phyloP scores from a whole-genome alignment of 331 rosid genomes.

The Rhamnella rubrinervis region DNA sequence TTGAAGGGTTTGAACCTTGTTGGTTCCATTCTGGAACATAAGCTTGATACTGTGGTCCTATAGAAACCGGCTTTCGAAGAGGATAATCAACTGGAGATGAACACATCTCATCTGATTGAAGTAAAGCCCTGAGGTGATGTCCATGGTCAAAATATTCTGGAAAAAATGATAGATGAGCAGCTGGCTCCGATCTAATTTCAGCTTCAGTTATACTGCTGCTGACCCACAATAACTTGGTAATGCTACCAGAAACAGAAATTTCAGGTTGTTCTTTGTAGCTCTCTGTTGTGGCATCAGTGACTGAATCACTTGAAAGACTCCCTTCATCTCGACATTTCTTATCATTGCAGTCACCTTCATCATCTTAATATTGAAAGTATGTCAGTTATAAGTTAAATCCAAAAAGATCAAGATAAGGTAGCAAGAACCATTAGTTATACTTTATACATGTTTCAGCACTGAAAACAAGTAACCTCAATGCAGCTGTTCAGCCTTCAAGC shows the following conservation, averaged over 20 bases:
- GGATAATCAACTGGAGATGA: slow-evolving; percentile 26
- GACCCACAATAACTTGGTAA: slow-evolving; percentile 19
- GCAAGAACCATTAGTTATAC: background rate
- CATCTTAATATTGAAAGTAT: slow-evolving; percentile 24
- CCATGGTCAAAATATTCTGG: slow-evolving; percentile 32
- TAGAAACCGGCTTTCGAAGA: slow-evolving; percentile 28
- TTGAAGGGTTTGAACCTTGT: slow-evolving; percentile 20
- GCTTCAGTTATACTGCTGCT: slow-evolving; percentile 22
- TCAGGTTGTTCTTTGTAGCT: slow-evolving; percentile 11
- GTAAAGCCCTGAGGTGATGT: slow-evolving; percentile 20
- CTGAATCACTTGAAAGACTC: slow-evolving; percentile 15
- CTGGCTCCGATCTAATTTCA: slow-evolving; percentile 27
- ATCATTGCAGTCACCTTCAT: slow-evolving; percentile 25
- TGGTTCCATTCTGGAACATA: slow-evolving; percentile 31
- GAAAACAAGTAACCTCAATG: no score
- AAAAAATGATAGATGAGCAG: slow-evolving; percentile 34
- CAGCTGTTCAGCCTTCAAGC: no score
- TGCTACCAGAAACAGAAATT: slow-evolving; percentile 24
- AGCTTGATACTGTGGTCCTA: slow-evolving; percentile 42
- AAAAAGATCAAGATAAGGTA: background rate
- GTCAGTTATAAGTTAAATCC: slow-evolving; percentile 15
- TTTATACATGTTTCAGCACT: no score
- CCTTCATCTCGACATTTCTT: slow-evolving; percentile 23
- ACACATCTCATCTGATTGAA: slow-evolving; percentile 21
- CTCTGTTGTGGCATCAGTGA: slow-evolving; percentile 13